Evolutionary conservation across 108 stramenopile genomes (phyloP), one percentile per base, ranked within the genome.

Genomic region (Stephanodiscus triporus): DNA sequence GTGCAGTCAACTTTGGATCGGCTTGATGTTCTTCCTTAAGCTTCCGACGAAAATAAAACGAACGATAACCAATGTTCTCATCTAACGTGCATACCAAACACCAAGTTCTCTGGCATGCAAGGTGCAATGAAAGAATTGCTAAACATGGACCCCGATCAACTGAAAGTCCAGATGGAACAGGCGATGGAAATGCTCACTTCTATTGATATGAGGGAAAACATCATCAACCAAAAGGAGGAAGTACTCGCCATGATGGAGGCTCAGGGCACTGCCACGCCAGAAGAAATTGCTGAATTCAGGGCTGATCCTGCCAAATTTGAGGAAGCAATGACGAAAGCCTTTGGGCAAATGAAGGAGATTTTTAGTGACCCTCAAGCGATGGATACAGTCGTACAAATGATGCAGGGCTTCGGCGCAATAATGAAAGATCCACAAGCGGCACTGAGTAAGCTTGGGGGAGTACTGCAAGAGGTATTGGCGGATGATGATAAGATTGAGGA

Each of bases 401-500:
- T 91, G 88, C 81, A 86, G 30, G 85, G 85, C 11, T 83, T 89
- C 23, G 63, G 66, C 30, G 83, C 81, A 8, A 54, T 89, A 34
- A 79, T 88, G 83, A 67, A 82, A 48, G 84, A 94, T 76, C 88
- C 90, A n/a, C 60, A 47, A 20, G 80, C 64, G 14, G 63, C 84
- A 27, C 66, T 90, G 78, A 69, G 71, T 48, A 86, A 91, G 40
- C 78, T 85, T 48, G 78, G 76, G 4, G 65, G 67, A 29, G 60
- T 73, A 34, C 77, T 84, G 75, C 82, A 77, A 54, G 76, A 51
- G 57, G 82, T 64, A 20, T 67, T 87, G 59, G 69, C 66, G 27
- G 68, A 76, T 66, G 94, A 91, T 73, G 85, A 84, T 36, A 88
- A 93, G 57, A 91, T 95, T 65, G 94, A 95, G 77, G 89, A 89